Conservation (phyloP, 1,284 basidiomycete species). For the Sporisorium iseilematis-ciliati region DNA sequence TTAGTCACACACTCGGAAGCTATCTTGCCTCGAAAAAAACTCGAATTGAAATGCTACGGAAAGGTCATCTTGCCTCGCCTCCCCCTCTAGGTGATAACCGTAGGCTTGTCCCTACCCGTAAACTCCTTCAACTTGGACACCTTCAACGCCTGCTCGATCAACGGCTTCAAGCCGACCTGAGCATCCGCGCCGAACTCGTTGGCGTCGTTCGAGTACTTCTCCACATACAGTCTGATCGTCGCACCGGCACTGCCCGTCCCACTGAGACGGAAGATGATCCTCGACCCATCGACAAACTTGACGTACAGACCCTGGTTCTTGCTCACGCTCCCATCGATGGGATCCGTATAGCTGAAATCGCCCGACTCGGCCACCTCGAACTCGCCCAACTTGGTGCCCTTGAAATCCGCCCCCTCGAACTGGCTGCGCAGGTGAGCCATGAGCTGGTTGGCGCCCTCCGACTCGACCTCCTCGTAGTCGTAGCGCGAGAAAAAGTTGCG, state of each 20-base stretch:
- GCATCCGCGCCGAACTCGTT: conserved; percentile 82
- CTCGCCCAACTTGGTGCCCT: conserved; percentile 71
- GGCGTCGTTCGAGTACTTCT: conserved; percentile 85
- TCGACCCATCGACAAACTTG: conserved; percentile 87
- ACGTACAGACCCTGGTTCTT: conserved; percentile 97
- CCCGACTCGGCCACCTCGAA: conserved; percentile 85
- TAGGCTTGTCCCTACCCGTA: conserved; percentile 87
- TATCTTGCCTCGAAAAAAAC: no score
- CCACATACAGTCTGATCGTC: conserved; percentile 75
- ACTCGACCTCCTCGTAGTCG: conserved; percentile 97
- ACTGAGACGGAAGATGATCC: conserved; percentile 94
- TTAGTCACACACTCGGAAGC: no score
- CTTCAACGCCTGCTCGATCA: conserved; percentile 92
- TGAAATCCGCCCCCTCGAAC: conserved; percentile 76
- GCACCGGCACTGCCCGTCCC: conserved; percentile 96
- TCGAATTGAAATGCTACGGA: not conserved
- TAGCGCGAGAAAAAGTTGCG: conserved; percentile 97
- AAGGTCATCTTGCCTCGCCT: not conserved
- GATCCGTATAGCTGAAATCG: conserved; percentile 96
- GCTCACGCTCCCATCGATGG: conserved; percentile 91
- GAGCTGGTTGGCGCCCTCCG: conserved; percentile 86
- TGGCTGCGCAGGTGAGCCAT: conserved; percentile 82
- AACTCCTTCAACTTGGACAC: conserved; percentile 86
- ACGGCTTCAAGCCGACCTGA: conserved; percentile 88
- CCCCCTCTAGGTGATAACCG: conserved; percentile 83